phyloP scores from a whole-genome alignment of 805 yeast species.

The Candida corydali region DNA sequence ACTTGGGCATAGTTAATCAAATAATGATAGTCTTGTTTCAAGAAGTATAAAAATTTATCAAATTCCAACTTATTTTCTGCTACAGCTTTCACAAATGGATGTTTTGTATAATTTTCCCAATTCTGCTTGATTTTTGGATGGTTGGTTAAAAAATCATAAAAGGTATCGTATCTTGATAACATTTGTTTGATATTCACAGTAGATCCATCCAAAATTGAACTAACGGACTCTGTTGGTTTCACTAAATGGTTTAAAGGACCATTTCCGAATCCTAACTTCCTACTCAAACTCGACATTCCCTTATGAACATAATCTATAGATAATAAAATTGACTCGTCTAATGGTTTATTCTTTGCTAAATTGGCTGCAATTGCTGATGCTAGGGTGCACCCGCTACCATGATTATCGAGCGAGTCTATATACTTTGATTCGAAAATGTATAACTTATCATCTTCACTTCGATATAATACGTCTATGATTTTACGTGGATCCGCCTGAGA shows the following conservation, averaged over 20 bases:
- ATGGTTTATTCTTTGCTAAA: slow-evolving; percentile 50
- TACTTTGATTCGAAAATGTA: slow-evolving; percentile 46
- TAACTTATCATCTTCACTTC: slow-evolving; percentile 29
- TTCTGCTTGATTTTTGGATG: slow-evolving; percentile 52
- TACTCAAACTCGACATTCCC: slow-evolving; percentile 48
- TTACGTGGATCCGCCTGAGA: slow-evolving; percentile 4
- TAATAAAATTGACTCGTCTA: slow-evolving; percentile 48
- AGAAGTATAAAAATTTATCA: slow-evolving; percentile 48
- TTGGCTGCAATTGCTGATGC: slow-evolving; percentile 78
- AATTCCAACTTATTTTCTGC: slow-evolving; percentile 49
- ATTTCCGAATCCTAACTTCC: slow-evolving; percentile 48
- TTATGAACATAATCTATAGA: slow-evolving; percentile 64
- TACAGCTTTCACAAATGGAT: slow-evolving; percentile 54
- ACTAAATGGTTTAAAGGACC: slow-evolving; percentile 77
- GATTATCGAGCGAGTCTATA: slow-evolving; percentile 53
- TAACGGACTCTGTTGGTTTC: slow-evolving; percentile 17
- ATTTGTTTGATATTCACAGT: background rate
- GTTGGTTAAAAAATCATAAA: slow-evolving; percentile 40
- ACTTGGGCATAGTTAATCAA: slow-evolving; percentile 64
- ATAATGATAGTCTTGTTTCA: slow-evolving; percentile 67
- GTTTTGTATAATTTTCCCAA: slow-evolving; percentile 60
- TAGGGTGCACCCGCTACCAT: slow-evolving; percentile 90
- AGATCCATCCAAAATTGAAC: slow-evolving; percentile 9
- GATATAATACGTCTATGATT: slow-evolving; percentile 53
- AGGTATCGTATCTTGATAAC: slow-evolving; percentile 1